These are phyloP conservation scores for Ceratocystis variospora DNA, from an alignment of 2,329 filamentous ascomycete genomes.

Conservation along the genomic window DNA sequence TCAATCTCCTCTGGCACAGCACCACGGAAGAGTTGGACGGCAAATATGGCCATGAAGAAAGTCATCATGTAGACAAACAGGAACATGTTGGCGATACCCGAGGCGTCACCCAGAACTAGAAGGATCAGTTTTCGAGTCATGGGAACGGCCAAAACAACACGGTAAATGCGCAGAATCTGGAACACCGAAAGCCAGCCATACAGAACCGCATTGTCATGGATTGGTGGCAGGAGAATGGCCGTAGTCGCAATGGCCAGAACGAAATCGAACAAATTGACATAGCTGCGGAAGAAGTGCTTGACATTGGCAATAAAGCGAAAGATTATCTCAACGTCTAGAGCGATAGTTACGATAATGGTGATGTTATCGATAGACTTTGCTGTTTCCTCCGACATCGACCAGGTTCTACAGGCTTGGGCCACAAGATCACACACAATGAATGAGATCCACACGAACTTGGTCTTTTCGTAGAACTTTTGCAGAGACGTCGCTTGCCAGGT, in stretches of 20 bases:
- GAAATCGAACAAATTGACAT: slow-evolving; percentile 68
- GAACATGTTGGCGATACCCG: slow-evolving; percentile 86
- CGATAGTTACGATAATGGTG: slow-evolving; percentile 61
- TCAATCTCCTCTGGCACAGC: slow-evolving; percentile 55
- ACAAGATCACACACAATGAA: slow-evolving; percentile 72
- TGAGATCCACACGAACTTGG: slow-evolving; percentile 61
- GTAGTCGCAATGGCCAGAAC: slow-evolving; percentile 66
- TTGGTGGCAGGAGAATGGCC: slow-evolving; percentile 71
- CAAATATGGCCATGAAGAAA: slow-evolving; percentile 85
- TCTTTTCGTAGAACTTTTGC: slow-evolving; percentile 62
- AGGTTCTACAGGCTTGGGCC: slow-evolving; percentile 62
- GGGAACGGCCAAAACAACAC: slow-evolving; percentile 76
- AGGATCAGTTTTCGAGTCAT: slow-evolving; percentile 77
- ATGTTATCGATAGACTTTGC: slow-evolving; percentile 53
- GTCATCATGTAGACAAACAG: slow-evolving; percentile 93
- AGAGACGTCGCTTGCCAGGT: slow-evolving; percentile 35
- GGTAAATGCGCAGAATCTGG: slow-evolving; percentile 83
- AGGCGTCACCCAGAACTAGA: slow-evolving; percentile 77
- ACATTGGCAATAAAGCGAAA: slow-evolving; percentile 67
- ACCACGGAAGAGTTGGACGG: slow-evolving; percentile 80
- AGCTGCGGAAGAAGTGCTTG: slow-evolving; percentile 61
- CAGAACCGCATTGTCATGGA: slow-evolving; percentile 53
- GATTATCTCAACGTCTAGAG: slow-evolving; percentile 70
- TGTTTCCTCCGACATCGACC: slow-evolving; percentile 52
- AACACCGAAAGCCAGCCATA: slow-evolving; percentile 89